Conservation (phyloP, 2,329 filamentous ascomycete species). For the Allantophomopsis lycopodina region DNA sequence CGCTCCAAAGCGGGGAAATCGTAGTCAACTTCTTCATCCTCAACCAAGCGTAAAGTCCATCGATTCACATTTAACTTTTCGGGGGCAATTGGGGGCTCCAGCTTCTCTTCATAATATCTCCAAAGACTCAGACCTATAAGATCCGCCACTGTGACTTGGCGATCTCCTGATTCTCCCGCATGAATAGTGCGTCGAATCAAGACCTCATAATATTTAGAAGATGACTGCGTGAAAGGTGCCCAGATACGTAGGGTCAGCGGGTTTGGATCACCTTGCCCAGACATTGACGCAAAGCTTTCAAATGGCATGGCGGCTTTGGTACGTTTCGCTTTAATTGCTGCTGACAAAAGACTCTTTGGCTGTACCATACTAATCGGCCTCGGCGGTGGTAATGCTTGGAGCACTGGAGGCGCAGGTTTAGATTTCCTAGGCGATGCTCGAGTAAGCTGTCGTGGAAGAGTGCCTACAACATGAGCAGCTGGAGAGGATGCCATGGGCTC, state of each 20-base stretch:
- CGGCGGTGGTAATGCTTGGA: constrained; percentile 58
- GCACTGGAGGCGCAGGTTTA: constrained; percentile 37
- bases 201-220: constrained; percentile 55
- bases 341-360: constrained; percentile 57
- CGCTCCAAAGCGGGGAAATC: constrained; percentile 71
- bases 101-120: constrained; percentile 64
- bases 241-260: constrained; percentile 69
- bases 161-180: constrained; percentile 46
- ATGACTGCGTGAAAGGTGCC: constrained; percentile 52
- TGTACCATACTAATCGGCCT: constrained; percentile 53
- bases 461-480: constrained; percentile 45
- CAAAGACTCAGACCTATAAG: constrained; percentile 71
- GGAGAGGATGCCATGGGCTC: constrained; percentile 40
- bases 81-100: constrained; percentile 48
- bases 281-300: constrained; percentile 62
- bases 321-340: constrained; percentile 59
- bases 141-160: constrained; percentile 60
- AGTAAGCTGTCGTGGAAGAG: constrained; percentile 44
- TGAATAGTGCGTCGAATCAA: constrained; percentile 57
- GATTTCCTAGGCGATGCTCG: constrained; percentile 52
- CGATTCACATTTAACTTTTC: constrained; percentile 66
- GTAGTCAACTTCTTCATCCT: constrained; percentile 74
- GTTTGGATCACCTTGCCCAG: constrained; percentile 65
- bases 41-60: constrained; percentile 74
- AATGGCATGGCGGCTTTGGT: constrained; percentile 58